Conservation (phyloP, 2,329 filamentous ascomycete species). For the Aspergillus sclerotialis region DNA sequence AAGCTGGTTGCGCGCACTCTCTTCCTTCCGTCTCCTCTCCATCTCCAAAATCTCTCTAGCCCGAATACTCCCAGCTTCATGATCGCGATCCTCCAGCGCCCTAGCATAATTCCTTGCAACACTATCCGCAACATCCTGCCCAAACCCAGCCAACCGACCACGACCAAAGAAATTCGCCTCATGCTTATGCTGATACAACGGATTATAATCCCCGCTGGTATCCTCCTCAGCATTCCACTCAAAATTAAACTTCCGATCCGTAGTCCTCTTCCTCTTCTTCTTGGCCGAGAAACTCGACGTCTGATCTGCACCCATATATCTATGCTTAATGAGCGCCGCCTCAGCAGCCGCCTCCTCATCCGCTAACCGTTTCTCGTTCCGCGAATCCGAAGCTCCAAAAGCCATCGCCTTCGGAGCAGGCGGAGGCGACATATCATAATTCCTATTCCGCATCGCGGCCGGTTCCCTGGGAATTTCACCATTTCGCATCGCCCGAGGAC, state of each 20-base stretch:
- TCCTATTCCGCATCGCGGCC: conserved; percentile 43
- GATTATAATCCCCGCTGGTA: conserved; percentile 76
- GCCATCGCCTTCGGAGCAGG: conserved; percentile 30
- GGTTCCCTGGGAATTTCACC: conserved; percentile 49
- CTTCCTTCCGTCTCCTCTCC: conserved; percentile 69
- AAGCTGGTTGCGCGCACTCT: conserved; percentile 63
- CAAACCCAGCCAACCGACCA: conserved; percentile 61
- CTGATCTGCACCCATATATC: conserved; percentile 87
- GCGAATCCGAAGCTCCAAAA: conserved; percentile 26
- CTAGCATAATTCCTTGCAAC: conserved; percentile 53
- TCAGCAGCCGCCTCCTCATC: conserved; percentile 60
- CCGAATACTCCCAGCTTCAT: conserved; percentile 66
- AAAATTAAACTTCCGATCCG: conserved; percentile 97
- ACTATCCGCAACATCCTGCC: conserved; percentile 48
- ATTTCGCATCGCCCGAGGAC: conserved; percentile 60
- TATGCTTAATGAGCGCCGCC: conserved; percentile 64
- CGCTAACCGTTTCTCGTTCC: conserved; percentile 36
- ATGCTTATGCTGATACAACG: conserved; percentile 63
- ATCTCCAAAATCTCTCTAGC: conserved; percentile 78
- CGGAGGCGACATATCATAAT: conserved; percentile 49
- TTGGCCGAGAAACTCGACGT: conserved; percentile 89
- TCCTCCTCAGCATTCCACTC: conserved; percentile 96
- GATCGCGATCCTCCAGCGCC: conserved; percentile 67
- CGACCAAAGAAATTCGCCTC: conserved; percentile 65
- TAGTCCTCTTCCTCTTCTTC: conserved; percentile 89